Evolutionary conservation across 208 protist species (phyloP).

Genomic region (Acanthamoeba triangularis): DNA sequence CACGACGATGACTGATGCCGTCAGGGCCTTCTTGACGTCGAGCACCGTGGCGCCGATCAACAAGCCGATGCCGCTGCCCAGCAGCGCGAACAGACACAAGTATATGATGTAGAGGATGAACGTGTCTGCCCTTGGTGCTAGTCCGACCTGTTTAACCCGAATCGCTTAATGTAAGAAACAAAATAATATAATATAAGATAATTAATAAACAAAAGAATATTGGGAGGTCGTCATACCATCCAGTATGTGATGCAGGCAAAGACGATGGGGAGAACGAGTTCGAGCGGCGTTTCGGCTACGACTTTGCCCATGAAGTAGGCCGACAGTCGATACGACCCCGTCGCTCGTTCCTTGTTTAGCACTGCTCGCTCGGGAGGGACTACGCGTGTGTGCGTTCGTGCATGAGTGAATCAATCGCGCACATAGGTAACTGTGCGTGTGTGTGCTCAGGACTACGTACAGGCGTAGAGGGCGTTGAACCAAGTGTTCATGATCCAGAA

Average conservation of each 20-base stretch:
- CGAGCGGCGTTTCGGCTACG: constrained; percentile 73
- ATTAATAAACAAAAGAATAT: background rate
- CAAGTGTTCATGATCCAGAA: constrained; percentile 80
- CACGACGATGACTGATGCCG: constrained; percentile 3
- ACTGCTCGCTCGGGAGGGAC: constrained; percentile 77
- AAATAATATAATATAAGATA: no score
- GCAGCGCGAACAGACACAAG: constrained; percentile 18
- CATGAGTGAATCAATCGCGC: no score
- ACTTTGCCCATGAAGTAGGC: constrained; percentile 84
- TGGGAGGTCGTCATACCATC: constrained; percentile 67
- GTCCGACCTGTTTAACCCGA: background rate
- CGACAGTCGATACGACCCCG: constrained; percentile 70
- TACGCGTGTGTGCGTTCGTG: background rate
- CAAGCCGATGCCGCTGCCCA: constrained; percentile 75
- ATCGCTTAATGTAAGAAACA: no score
- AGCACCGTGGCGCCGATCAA: constrained; percentile 37
- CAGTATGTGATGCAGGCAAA: constrained; percentile 83
- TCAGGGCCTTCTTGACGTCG: constrained; percentile 58
- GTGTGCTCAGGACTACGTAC: background rate
- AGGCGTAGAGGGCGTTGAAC: constrained; percentile 64
- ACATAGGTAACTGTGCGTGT: no score
- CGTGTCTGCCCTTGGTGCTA: background rate
- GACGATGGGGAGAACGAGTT: constrained; percentile 77
- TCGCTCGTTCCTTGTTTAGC: constrained; percentile 77
- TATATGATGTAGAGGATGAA: constrained; percentile 76